Evolutionary conservation across 306 rosid genomes (phyloP), one percentile per base, ranked within the genome.

Genomic region (Vigna angularis): DNA sequence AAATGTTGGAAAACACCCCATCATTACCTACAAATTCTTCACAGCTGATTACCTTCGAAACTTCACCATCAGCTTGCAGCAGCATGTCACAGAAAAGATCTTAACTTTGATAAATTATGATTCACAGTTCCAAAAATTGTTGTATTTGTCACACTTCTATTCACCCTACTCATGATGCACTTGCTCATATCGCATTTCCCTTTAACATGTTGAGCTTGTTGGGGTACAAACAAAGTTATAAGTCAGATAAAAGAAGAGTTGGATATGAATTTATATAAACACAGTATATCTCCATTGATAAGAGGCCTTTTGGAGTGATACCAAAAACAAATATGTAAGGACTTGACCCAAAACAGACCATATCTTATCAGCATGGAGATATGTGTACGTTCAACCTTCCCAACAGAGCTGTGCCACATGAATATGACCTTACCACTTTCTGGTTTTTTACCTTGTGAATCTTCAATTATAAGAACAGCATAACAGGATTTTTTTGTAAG

Each of bases 401-500:
- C 22, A 20, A 20, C 22, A 20, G 0, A 20, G 34, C 45, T 14
- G 42, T 62, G 70, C 45, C 76, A 58, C 70, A 62, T 28, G 86
- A 83, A 68, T 78, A 59, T 78, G 73, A 78, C 86, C 73, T 83
- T 61, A 68, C 86, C 78, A 56, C 64, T 76, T 71, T 70, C 36
- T 58, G 40, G 40, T 63, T 82, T 14, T 82, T 14, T 71, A 22
- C 34, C 51, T 12, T 53, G 42, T 42, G 47, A 42, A 42, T 42
- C 47, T 42, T 9, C 6, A 40, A 7, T 6, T 8, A 9, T 40
- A 7, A 40, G 11, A 40, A 40, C 45, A 40, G 45, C 9, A 42
- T 26, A 26, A 26, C 28, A 26, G 3, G 28, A 24, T 24, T 1
- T 24, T 24, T 24, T 24, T 24, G 28, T 24, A 24, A 24, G 28